Base-by-base conservation (phyloP, 306 rosid species). In the Sicyos baderoa region DNA sequence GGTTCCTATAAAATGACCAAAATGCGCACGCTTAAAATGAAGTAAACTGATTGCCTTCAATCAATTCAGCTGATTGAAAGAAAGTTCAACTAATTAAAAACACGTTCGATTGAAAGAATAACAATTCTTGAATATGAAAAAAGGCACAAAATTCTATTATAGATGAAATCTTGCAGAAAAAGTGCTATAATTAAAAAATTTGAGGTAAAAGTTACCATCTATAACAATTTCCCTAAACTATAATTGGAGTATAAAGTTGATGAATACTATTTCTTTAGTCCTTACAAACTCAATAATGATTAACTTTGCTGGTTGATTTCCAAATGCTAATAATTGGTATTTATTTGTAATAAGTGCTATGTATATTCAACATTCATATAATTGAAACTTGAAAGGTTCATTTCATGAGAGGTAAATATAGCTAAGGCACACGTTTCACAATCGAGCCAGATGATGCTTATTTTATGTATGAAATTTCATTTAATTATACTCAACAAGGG, bases 251-350 rank as follows among this genome's bases (percentile, higher is more conserved):
- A 5, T 18, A 64, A 45, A 65, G 17, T 65, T 65, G 54, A 44
- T 13, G 37, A 44, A 42, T 21, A 21, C 6, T 44, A 65, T 44
- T 37, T 42, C 19, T 19, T 42, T 7, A 19, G 37, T 42, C 19
- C 35, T 42, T 7, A 42, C 19, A 19, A 65, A 65, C 49, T 37
- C 48, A 40, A 21, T 53, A 45, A 18, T 42, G 70, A 62, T 17
- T 62, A 64, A 44, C 35, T 64, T 44, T 64, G 70, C 37, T 44
- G 40, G 54, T 21, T 65, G 54, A 65, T 42, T 21, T 45, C 54
- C 70, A 45, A 44, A 63, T 45, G 54, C 53, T 42, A 65, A 45
- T 44, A 19, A 37, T 45, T 2, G 22, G 19, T 42, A 47, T 65
- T 64, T 64, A 64, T 42, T 10, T 64, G 32, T 18, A 63, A 63